Evolutionary conservation across 305 asterid species (phyloP).

Genomic region (Withania somnifera): DNA sequence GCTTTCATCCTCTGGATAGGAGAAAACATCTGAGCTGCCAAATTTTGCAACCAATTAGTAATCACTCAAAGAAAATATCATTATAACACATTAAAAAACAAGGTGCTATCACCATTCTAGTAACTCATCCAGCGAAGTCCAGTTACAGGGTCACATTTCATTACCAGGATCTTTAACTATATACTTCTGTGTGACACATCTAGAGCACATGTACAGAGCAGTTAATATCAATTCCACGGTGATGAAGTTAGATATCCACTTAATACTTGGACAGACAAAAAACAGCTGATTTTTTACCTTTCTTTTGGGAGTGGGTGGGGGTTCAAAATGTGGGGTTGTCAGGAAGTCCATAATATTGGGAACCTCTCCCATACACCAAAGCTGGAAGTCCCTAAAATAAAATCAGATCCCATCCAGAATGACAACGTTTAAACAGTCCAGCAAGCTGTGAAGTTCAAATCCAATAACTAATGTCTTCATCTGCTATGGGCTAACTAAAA

Average conservation of each 20-base stretch:
- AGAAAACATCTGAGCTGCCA: conserved; percentile 99
- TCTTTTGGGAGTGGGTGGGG: not conserved
- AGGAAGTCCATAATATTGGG: not conserved
- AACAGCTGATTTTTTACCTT: not conserved
- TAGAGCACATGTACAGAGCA: not conserved
- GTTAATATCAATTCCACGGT: not conserved
- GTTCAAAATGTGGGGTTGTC: not conserved
- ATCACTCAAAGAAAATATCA: not conserved
- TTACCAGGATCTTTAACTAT: not conserved
- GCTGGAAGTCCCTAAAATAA: not conserved
- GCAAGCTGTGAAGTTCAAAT: not conserved
- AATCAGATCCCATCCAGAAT: not conserved
- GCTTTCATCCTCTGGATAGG: conserved; percentile 94
- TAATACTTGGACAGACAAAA: not conserved
- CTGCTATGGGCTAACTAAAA: not conserved
- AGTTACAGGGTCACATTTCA: not conserved
- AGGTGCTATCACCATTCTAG: not conserved
- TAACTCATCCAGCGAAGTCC: not conserved
- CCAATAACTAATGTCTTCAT: not conserved
- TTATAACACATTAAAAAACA: not conserved
- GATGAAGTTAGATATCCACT: not conserved
- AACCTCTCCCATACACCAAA: no score
- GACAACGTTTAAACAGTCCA: not conserved
- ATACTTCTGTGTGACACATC: not conserved
- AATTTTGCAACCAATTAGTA: conserved; percentile 44